phyloP scores from a whole-genome alignment of 192 early-diverging fungal species.

The Chytriomyces confervae region DNA sequence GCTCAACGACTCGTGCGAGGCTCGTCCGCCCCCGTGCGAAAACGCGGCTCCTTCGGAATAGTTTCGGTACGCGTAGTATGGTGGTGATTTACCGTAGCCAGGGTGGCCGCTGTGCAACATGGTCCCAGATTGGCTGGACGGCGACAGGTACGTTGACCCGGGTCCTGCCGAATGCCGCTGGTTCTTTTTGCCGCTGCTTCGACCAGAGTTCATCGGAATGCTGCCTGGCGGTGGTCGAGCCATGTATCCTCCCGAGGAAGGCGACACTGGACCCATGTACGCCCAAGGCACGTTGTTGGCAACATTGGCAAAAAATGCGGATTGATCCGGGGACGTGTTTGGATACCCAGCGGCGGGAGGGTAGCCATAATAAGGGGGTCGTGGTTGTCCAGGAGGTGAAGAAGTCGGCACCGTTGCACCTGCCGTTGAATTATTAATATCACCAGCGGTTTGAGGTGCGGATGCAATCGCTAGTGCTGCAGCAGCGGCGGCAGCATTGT shows the following conservation, averaged over 20 bases:
- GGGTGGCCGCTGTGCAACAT: conserved; percentile 11
- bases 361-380: conserved; percentile 18
- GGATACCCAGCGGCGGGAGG: background rate
- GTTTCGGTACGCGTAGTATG: background rate
- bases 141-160: no score
- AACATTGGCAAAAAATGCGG: no score
- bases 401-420: background rate
- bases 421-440: background rate
- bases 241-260: no score
- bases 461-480: conserved; percentile 13
- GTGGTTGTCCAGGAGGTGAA: background rate
- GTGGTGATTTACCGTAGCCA: background rate
- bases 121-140: background rate
- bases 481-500: conserved; percentile 27
- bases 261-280: no score
- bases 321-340: no score
- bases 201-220: no score
- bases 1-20: background rate
- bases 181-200: no score
- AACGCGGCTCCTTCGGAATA: background rate
- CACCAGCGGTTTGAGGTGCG: background rate
- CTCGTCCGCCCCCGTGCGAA: background rate
- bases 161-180: no score
- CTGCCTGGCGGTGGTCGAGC: no score
- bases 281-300: no score